These are phyloP conservation scores for Candida tammaniensis DNA, from an alignment of 805 yeast species.

Conservation along the genomic window DNA sequence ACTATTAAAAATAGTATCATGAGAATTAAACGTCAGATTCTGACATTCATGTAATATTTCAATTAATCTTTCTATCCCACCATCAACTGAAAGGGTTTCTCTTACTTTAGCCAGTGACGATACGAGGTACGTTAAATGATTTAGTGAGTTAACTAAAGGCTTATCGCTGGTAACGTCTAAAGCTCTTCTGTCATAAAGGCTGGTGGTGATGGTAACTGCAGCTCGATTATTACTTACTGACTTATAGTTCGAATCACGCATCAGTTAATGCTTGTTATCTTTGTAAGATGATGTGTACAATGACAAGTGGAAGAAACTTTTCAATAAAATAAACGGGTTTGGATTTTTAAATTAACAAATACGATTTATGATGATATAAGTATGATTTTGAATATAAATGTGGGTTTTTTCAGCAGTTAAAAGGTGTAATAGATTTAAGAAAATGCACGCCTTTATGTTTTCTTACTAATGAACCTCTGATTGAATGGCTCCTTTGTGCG, in stretches of 20 bases:
- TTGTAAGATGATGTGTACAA: too few species aligned
- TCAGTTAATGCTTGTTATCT: too few species aligned
- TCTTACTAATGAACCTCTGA: too few species aligned
- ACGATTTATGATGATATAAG: too few species aligned
- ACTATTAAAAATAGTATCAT: conserved; percentile 31
- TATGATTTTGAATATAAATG: too few species aligned
- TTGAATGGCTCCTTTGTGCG: too few species aligned
- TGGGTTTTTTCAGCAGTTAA: too few species aligned
- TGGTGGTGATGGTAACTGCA: conserved; percentile 85
- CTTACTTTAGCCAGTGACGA: conserved; percentile 86
- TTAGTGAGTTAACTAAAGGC: conserved; percentile 87
- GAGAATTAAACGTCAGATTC: conserved; percentile 27
- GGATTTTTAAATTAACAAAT: too few species aligned
- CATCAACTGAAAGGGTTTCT: conserved; percentile 84
- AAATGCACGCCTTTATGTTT: too few species aligned
- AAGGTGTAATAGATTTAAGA: too few species aligned
- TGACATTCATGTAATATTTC: conserved; percentile 82
- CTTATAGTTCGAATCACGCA: conserved; percentile 90
- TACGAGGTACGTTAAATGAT: conserved; percentile 83
- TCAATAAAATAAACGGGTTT: too few species aligned
- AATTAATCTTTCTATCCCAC: conserved; percentile 87
- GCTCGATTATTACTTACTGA: conserved; percentile 80
- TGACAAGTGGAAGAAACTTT: too few species aligned
- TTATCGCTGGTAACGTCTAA: conserved; percentile 85
- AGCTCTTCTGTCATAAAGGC: conserved; percentile 89